A percentile compares a stretch with the other conserved stretches of the same genome.
These are phyloP conservation scores for Chamaecyparis obtusa DNA, from an alignment of 75 land plant species.

Conservation along the genomic window DNA sequence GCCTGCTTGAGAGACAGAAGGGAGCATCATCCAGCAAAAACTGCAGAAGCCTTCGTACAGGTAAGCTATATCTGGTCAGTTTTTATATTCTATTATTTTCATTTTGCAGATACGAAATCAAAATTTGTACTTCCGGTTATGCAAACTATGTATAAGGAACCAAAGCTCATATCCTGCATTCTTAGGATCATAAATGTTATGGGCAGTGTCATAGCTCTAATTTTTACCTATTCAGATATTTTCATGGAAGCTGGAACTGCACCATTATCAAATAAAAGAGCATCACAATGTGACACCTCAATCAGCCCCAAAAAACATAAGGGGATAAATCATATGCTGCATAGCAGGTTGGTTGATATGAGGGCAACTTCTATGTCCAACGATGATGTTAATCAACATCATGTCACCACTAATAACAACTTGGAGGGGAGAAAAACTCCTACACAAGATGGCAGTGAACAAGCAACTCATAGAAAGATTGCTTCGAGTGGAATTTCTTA, in stretches of 20 bases:
- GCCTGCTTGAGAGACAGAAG: not conserved
- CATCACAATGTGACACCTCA: not conserved
- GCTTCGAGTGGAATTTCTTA: not conserved
- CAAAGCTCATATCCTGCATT: not conserved
- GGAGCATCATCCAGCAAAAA: not conserved
- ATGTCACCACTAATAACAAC: not conserved
- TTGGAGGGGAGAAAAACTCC: not conserved
- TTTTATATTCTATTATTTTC: not conserved
- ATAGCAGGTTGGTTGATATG: not conserved
- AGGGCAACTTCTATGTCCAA: not conserved
- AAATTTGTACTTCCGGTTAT: not conserved
- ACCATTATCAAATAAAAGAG: not conserved
- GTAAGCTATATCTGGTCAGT: not conserved
- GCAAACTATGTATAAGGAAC: not conserved
- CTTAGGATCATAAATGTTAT: not conserved
- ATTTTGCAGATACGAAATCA: not conserved
- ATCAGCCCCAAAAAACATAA: not conserved
- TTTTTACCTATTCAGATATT: not conserved
- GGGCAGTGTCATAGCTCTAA: not conserved
- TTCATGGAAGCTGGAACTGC: slow-evolving; percentile 4
- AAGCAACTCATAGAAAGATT: not conserved
- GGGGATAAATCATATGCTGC: not conserved
- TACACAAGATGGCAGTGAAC: not conserved
- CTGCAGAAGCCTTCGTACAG: not conserved
- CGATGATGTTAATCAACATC: not conserved